Evolutionary conservation across 2,329 filamentous ascomycete genomes (phyloP), one percentile per base, ranked within the genome.

Genomic region (Exophiala sp.): DNA sequence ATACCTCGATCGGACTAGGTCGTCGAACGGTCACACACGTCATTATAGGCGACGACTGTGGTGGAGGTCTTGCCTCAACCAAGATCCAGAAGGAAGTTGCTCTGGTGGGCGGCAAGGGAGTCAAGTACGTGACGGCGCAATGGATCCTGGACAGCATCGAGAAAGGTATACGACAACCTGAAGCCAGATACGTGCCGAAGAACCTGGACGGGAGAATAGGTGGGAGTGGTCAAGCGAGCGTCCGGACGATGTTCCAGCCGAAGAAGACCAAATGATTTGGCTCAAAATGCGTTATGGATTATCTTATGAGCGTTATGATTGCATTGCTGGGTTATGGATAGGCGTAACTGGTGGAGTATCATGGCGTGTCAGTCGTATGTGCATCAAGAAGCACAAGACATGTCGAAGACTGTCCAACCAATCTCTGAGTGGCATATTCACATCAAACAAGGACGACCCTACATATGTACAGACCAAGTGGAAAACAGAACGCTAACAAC

Each of bases 111-210:
- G 88, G 88, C 9, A 83, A 82, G 59, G 83, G 81, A 21, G 78
- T 95, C 47, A 91, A 86, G 72, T 92, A 87, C 69, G 87, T 96
- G 50, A 83, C 79, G 47, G 88, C 86, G 21, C 87, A 95, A 63
- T 96, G 87, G 89, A 83, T 89, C 5, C 72, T 95, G n/a, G 88
- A 95, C 67, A 91, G 89, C 68, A 78, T 96, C 62, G 88, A 86
- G 62, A 84, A 80, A 1, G 87, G 86, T 2, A 89, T 82, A 67
- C 78, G 91, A 51, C 75, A 95, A 39, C 78, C 87, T 0, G 91
- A 96, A 72, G 80, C 84, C 24, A 77, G 81, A 49, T 96, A 91
- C 67, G 78, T 82, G 33, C 80, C 77, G 40, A 68, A 88, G 60
- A 84, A 81, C 62, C 46, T 64, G 3, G 49, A 49, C 3, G 49